phyloP scores from a whole-genome alignment of 2,329 filamentous ascomycete species.

The Nemania diffusa region DNA sequence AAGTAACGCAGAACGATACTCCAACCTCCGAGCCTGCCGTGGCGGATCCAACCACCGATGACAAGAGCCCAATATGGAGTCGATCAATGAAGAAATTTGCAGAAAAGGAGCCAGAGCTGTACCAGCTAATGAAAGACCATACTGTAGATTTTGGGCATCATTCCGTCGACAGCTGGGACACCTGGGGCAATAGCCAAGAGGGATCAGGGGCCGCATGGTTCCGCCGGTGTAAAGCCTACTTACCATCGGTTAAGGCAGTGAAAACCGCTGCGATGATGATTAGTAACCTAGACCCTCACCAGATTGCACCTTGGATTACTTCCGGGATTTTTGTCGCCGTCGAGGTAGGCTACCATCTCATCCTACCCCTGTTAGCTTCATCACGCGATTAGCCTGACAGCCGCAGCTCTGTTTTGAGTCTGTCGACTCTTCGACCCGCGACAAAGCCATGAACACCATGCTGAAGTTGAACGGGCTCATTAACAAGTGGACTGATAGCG shows the following conservation, averaged over 20 bases:
- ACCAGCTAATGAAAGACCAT: not conserved
- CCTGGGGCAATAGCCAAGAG: not conserved
- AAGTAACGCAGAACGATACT: not conserved
- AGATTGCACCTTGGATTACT: not conserved
- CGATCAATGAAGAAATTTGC: not conserved
- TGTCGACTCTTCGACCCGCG: not conserved
- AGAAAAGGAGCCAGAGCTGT: not conserved
- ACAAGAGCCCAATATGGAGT: slow-evolving; percentile 5
- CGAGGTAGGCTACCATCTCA: not conserved
- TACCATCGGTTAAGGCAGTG: not conserved
- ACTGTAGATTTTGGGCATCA: not conserved
- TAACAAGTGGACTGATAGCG: slow-evolving; percentile 3
- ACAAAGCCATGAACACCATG: slow-evolving; percentile 3
- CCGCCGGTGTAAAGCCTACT: slow-evolving; percentile 6
- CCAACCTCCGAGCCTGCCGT: not conserved
- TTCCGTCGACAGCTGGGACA: slow-evolving; percentile 2
- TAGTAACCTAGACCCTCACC: not conserved
- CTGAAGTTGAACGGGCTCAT: not conserved
- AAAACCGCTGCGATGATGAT: not conserved
- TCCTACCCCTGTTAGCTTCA: not conserved
- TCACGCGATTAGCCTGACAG: not conserved
- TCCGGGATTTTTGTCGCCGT: slow-evolving; percentile 3
- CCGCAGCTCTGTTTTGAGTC: slow-evolving; percentile 1
- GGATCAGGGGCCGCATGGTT: not conserved
- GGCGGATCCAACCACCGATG: not conserved